Conservation (phyloP, 2,329 filamentous ascomycete species). For the Metarhizium album region DNA sequence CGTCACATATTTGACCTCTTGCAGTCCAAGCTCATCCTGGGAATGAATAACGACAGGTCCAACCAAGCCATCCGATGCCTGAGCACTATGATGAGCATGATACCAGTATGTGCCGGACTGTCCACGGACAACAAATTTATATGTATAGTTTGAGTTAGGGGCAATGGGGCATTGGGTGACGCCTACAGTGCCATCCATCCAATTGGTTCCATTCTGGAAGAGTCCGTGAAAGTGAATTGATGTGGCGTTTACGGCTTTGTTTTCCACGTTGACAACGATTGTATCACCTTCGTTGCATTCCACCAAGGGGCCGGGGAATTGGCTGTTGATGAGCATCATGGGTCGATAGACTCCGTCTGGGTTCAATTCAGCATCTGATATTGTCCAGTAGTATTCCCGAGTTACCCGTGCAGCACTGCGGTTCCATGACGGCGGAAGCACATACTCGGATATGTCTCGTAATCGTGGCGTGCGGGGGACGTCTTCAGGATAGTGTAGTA, state of each 20-base stretch:
- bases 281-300: conserved; percentile 65
- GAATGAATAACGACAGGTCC: conserved; percentile 58
- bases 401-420: conserved; percentile 34
- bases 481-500: conserved; percentile 17
- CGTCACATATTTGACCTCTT: conserved; percentile 19
- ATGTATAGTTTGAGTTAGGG: conserved; percentile 51
- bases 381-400: conserved; percentile 50
- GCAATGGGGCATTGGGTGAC: conserved; percentile 58
- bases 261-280: conserved; percentile 57
- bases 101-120: conserved; percentile 46
- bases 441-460: conserved; percentile 36
- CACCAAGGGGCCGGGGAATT: conserved; percentile 64
- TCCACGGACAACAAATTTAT: conserved; percentile 51
- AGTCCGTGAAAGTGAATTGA: conserved; percentile 70
- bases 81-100: conserved; percentile 54
- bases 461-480: conserved; percentile 14
- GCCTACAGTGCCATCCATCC: conserved; percentile 62
- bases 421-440: conserved; percentile 47
- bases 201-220: conserved; percentile 64
- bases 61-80: conserved; percentile 59
- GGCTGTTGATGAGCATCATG: conserved; percentile 62
- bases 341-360: conserved; percentile 48
- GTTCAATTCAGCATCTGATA: conserved; percentile 45
- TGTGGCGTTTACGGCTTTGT: conserved; percentile 54
- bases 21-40: conserved; percentile 26